These are phyloP conservation scores for Annulohypoxylon stygium DNA, from an alignment of 495 filamentous ascomycete species.

Conservation along the genomic window DNA sequence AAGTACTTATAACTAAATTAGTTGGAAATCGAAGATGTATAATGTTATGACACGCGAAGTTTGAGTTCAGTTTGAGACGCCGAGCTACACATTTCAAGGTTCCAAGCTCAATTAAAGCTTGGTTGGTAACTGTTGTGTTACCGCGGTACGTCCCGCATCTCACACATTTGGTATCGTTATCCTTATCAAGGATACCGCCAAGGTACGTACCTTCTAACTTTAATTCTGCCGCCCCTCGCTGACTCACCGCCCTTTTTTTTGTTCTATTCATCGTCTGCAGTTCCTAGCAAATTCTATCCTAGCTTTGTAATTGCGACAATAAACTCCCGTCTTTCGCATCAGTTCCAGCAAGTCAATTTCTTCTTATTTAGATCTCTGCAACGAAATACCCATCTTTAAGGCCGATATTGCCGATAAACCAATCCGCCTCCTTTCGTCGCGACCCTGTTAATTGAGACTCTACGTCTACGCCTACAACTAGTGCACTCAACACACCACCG, in stretches of 20 bases:
- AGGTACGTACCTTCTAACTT: neutral
- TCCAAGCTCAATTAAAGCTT: neutral
- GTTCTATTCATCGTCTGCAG: slow-evolving; percentile 7
- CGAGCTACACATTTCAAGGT: neutral
- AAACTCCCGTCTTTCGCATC: neutral
- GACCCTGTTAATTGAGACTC: neutral
- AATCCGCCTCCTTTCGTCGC: neutral
- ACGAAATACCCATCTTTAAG: neutral
- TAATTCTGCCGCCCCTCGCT: slow-evolving; percentile 49
- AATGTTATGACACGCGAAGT: neutral
- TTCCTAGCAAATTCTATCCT: neutral
- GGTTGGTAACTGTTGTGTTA: neutral
- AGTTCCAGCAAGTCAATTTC: neutral
- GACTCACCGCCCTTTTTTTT: slow-evolving; percentile 52
- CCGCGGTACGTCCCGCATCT: slow-evolving; percentile 20
- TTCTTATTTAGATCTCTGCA: neutral
- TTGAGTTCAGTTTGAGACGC: neutral
- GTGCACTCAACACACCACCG: neutral
- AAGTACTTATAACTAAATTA: neutral
- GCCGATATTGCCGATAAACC: neutral
- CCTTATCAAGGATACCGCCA: neutral
- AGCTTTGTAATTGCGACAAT: neutral
- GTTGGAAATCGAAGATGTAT: neutral
- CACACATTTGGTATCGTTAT: slow-evolving; percentile 1
- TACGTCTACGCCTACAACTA: neutral